Conservation (phyloP, 2,329 filamentous ascomycete genomes). For the Fusarium sp. region DNA sequence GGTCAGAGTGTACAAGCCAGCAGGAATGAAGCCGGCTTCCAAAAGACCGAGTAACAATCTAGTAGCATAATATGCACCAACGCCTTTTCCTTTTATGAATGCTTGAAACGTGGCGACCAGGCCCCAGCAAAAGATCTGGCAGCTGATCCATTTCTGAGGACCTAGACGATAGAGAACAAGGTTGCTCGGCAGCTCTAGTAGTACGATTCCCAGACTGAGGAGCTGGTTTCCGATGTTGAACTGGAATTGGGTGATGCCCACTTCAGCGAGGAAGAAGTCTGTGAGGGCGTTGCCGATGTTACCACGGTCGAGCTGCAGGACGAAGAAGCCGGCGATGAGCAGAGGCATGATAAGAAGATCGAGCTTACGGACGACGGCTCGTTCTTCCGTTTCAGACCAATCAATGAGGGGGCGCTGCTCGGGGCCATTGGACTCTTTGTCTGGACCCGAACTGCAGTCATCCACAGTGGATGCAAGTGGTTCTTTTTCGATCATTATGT, state of each 20-base stretch:
- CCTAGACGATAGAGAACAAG: constrained; percentile 3
- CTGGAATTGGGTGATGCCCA: constrained; percentile 54
- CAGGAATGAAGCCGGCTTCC: constrained; percentile 45
- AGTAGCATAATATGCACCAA: not conserved
- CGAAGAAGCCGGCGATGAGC: constrained; percentile 50
- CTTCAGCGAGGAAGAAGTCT: constrained; percentile 46
- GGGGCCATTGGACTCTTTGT: not conserved
- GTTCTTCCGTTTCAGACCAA: constrained; percentile 23
- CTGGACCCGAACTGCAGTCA: not conserved
- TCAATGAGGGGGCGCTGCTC: not conserved
- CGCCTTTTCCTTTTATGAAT: not conserved
- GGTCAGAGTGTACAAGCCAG: constrained; percentile 58
- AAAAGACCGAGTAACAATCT: not conserved
- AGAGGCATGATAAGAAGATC: constrained; percentile 11
- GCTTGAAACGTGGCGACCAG: not conserved
- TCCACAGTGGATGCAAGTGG: not conserved
- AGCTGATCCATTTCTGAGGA: constrained; percentile 6
- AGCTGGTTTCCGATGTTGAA: constrained; percentile 9
- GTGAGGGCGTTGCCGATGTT: constrained; percentile 58
- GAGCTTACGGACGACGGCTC: constrained; percentile 36
- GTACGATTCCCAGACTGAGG: not conserved
- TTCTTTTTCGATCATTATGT: not conserved
- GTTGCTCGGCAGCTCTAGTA: constrained; percentile 7
- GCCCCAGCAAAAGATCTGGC: not conserved
- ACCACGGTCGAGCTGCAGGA: constrained; percentile 53